Evolutionary conservation across 257 asterid species (phyloP), one percentile per base, ranked within the genome.

Genomic region (Mitragyna speciosa): DNA sequence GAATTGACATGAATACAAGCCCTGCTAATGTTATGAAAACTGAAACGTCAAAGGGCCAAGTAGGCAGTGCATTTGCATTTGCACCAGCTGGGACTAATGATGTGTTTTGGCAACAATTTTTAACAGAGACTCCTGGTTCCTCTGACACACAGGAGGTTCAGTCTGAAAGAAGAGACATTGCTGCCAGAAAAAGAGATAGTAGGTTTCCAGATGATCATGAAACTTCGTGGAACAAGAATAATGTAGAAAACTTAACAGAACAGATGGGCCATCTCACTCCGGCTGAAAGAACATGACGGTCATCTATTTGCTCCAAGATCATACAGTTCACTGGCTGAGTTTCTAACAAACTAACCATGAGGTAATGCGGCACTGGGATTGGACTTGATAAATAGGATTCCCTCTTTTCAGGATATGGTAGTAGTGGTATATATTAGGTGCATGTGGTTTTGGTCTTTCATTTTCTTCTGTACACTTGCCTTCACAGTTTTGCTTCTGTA

Each of bases 101-200:
- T 80, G 89, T 84, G 20, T 94, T 94, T 68, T 94, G 98, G 98
- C 95, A 94, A 70, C 98, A 94, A 86, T 94, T 94, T 83, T 79
- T 94, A 5, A 91, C 95, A 0, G 97, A 94, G 85, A 86, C 90
- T 16, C 96, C 94, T 28, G 91, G 85, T 72, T 52, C 89, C 9
- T 51, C 82, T 33, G 81, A 47, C 72, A 41, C 78, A 54, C 90
- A 64, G 82, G 91, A 88, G 77, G 92, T 80, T 65, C 87, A 88
- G 47, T 76, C 89, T 0, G 88, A 83, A 15, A 73, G 84, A 70
- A 79, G 66, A 66, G 94, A 89, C 28, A 1, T 54, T 17, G 82
- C 79, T 2, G 81, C 83, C 56, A 81, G 70, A 76, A 43, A 65
- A 66, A 87, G 82, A 56, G 73, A 78, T 59, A 74, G 82, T 79